Base-by-base conservation (phyloP, 2,329 filamentous ascomycete genomes). In the Aureobasidium pullulans region DNA sequence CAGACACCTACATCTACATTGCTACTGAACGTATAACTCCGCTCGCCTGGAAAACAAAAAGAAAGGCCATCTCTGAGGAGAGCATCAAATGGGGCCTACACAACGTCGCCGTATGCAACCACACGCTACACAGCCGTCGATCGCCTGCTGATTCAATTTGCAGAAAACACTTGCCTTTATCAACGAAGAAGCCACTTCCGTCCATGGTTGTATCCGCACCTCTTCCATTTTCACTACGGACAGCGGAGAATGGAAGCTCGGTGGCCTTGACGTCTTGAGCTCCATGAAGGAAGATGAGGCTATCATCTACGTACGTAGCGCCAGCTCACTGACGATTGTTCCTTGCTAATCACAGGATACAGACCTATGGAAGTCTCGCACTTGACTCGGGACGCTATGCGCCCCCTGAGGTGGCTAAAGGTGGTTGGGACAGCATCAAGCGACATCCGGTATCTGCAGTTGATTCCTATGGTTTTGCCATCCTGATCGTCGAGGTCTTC, bases 161-260 rank as follows among this genome's bases (percentile, higher is more conserved):
- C 64, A 92, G 85, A 89, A 90, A 70, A 97, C 94, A 0, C 75
- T 97, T 65, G 96, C 94, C 68, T 99, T 99, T 70, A 90, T 99
- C 72, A 99, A 99, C 69, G 86, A 89, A 49, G 94, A 99, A 65
- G 94, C 92, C 3, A 81, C 87, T 2, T 96, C 92, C 0, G 88
- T 99, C 54, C 94, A 99, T 68, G 94, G 92, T 50, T 90, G 84
- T 67, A 78, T 99, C 56, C 86, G 89, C 63, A 88, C 89, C 19
- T 88, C 89, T 0, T 96, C 93, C 0, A 81, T 99, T 64, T 99
- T 92, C 73, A 94, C 90, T 4, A 91, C 90, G 62, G 93, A 97
- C 70, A 96, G 94, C 69, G 94, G 94, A 60, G 94, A 99, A 75
- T 99, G 94, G 94, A 97, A 95, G 70, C 77, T 99, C 1, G 92